Conservation (phyloP, 177 flowering plant genomes). For the Telopea speciosissima region DNA sequence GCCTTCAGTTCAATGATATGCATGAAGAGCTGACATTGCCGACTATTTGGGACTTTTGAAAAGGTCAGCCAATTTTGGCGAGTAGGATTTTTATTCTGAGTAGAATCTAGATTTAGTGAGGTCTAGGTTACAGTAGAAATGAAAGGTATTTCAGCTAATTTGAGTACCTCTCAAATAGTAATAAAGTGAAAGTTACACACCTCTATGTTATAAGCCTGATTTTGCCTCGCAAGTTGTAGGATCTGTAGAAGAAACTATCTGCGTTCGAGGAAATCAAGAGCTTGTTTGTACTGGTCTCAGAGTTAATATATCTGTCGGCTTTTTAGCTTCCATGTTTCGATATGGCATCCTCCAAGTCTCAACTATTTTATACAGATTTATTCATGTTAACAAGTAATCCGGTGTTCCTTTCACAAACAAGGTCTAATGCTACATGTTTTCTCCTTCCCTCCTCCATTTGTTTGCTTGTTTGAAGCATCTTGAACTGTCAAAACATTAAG, state of each 20-base stretch:
- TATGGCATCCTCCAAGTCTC: background rate
- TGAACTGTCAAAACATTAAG: background rate
- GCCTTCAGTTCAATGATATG: conserved; percentile 25
- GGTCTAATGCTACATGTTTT: background rate
- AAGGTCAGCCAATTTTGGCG: conserved; percentile 12
- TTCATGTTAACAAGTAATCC: background rate
- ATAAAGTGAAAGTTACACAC: background rate
- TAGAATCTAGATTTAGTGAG: background rate
- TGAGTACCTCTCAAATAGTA: background rate
- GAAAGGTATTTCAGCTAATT: background rate
- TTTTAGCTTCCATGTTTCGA: background rate
- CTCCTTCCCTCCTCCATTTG: background rate
- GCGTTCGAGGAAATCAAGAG: background rate
- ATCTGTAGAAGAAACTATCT: background rate
- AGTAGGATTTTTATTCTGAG: background rate
- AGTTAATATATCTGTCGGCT: too few species aligned
- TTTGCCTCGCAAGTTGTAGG: background rate
- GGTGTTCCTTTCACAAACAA: too few species aligned
- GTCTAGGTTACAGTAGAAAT: background rate
- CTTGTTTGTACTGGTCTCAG: too few species aligned
- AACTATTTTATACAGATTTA: background rate
- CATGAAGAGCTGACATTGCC: conserved; percentile 48
- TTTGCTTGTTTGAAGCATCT: background rate
- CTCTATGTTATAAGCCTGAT: background rate
- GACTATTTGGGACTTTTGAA: conserved; percentile 57